A percentile compares a stretch with the other conserved stretches of the same genome.
Conservation (phyloP, 2,329 filamentous ascomycete species). For the Ophiostoma angusticollis region DNA sequence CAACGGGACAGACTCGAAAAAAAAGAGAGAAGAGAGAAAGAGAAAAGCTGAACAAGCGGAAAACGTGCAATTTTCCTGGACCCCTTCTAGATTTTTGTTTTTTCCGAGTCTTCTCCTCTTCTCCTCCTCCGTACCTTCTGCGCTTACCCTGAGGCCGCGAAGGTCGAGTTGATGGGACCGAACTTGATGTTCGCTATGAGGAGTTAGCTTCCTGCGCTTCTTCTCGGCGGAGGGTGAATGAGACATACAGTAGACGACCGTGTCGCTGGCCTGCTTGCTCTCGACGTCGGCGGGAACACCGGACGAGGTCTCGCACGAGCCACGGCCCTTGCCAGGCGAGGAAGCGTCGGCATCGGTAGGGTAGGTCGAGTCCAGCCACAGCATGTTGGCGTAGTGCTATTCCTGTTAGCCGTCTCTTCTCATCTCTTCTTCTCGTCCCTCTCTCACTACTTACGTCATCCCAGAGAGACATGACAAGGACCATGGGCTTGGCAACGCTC, state of each 20-base stretch:
- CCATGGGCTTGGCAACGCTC: constrained; percentile 42
- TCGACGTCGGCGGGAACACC: constrained; percentile 33
- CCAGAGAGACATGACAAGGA: constrained; percentile 48
- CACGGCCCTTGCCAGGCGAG: constrained; percentile 30
- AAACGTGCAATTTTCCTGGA: background rate
- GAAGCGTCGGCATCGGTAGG: constrained; percentile 26
- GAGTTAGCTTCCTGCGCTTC: constrained; percentile 1
- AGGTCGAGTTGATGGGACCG: constrained; percentile 21
- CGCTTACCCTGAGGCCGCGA: constrained; percentile 12
- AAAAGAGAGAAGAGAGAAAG: background rate
- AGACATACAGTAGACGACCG: constrained; percentile 26
- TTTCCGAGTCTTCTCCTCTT: background rate
- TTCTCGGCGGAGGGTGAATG: too few relatives aligned
- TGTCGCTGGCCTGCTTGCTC: constrained; percentile 18
- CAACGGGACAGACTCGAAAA: too few relatives aligned
- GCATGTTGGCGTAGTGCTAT: constrained; percentile 43
- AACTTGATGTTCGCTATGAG: constrained; percentile 21
- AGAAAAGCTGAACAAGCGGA: constrained; percentile 7
- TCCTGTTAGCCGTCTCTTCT: too few relatives aligned
- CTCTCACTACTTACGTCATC: constrained; percentile 39
- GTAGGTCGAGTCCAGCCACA: constrained; percentile 49
- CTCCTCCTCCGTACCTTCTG: background rate
- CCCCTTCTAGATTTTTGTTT: too few relatives aligned
- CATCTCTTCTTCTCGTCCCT: too few relatives aligned
- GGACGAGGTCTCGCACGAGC: constrained; percentile 30